Conservation (phyloP, 2,329 filamentous ascomycete genomes). For the Aspergillus puulaauensis region DNA sequence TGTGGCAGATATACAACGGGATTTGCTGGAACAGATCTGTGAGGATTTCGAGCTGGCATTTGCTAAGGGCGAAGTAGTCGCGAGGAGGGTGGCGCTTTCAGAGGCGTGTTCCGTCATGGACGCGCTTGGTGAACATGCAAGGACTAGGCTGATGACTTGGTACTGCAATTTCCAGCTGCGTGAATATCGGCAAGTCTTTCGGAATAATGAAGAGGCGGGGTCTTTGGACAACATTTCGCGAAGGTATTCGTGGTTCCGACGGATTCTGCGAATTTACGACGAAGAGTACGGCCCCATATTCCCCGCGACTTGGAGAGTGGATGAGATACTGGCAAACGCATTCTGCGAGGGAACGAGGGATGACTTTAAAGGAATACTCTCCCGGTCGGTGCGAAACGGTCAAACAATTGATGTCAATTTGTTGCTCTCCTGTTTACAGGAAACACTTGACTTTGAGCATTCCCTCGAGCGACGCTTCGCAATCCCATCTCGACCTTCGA, state of each 20-base stretch:
- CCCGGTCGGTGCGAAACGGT: slow-evolving; percentile 79
- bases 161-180: slow-evolving; percentile 96
- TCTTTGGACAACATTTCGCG: slow-evolving; percentile 95
- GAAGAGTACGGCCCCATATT: slow-evolving; percentile 89
- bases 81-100: slow-evolving; percentile 68
- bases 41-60: slow-evolving; percentile 98
- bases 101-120: slow-evolving; percentile 95
- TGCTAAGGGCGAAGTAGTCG: slow-evolving; percentile 76
- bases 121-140: slow-evolving; percentile 83
- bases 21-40: slow-evolving; percentile 94
- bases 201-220: slow-evolving; percentile 93
- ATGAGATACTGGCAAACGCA: slow-evolving; percentile 82
- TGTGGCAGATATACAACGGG: slow-evolving; percentile 88
- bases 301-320: slow-evolving; percentile 82
- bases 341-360: slow-evolving; percentile 96
- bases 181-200: slow-evolving; percentile 93
- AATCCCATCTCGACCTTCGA: slow-evolving; percentile 68
- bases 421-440: slow-evolving; percentile 82
- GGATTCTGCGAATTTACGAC: slow-evolving; percentile 93
- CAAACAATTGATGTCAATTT: slow-evolving; percentile 86
- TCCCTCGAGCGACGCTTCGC: slow-evolving; percentile 81
- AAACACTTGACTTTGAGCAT: slow-evolving; percentile 96
- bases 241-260: slow-evolving; percentile 92
- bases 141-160: slow-evolving; percentile 82
- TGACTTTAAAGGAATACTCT: slow-evolving; percentile 90